phyloP scores from a whole-genome alignment of 176 grass and related monocot species.

The Zizania latifolia region DNA sequence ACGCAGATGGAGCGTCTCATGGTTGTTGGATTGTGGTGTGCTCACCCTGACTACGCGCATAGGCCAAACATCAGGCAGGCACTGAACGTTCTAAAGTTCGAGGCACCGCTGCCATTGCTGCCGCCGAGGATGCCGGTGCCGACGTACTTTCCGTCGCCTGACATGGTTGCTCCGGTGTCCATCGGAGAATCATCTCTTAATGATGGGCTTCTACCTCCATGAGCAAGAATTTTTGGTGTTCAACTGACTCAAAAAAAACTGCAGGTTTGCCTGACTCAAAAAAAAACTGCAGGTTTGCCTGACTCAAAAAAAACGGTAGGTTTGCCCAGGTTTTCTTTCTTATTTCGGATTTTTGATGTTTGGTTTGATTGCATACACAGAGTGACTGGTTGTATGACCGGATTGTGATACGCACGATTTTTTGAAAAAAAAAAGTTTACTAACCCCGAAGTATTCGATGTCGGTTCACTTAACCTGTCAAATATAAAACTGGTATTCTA shows the following conservation, averaged over 20 bases:
- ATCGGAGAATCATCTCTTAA: constrained; percentile 3
- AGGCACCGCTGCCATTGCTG: constrained; percentile 57
- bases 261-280: too few relatives aligned
- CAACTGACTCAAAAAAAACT: too few relatives aligned
- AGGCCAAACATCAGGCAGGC: constrained; percentile 62
- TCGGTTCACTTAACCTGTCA: too few relatives aligned
- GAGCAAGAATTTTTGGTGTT: neutral
- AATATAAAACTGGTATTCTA: too few relatives aligned
- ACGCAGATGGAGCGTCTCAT: constrained; percentile 65
- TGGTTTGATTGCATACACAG: neutral
- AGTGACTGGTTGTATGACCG: neutral
- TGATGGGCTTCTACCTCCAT: constrained; percentile 20
- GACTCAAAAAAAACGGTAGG: neutral
- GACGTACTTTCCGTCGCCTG: constrained; percentile 45
- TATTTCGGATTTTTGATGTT: neutral
- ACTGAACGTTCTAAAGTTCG: constrained; percentile 48
- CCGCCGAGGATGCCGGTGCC: constrained; percentile 56
- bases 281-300: too few relatives aligned
- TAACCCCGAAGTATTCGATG: too few relatives aligned
- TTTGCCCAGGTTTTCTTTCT: neutral
- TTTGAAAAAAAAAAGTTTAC: too few relatives aligned
- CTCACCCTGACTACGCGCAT: constrained; percentile 60
- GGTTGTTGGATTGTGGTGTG: constrained; percentile 75
- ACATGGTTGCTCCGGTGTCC: constrained; percentile 14
- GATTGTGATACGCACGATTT: too few relatives aligned